These are phyloP conservation scores for Draba incana DNA, from an alignment of 345 rosid species.

Conservation along the genomic window DNA sequence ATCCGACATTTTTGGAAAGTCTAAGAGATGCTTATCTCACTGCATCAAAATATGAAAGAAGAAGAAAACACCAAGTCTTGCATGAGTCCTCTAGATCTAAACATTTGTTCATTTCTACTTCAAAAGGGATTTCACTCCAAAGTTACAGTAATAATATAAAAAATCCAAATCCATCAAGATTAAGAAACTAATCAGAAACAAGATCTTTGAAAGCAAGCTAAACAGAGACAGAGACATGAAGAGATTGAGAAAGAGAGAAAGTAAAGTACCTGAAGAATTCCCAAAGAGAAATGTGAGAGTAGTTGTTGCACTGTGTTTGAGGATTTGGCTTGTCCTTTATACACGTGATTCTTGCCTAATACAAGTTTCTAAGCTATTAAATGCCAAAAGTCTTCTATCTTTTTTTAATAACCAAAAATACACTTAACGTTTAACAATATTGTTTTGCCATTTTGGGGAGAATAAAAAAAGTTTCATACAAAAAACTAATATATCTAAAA, in stretches of 20 bases:
- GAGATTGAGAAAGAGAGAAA: slow-evolving; percentile 9
- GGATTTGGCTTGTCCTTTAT: slow-evolving; percentile 4
- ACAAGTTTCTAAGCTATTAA: background rate
- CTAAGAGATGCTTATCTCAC: slow-evolving; percentile 19
- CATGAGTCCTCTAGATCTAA: background rate
- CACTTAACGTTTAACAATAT: too few species aligned
- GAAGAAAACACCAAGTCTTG: background rate
- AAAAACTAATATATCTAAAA: background rate
- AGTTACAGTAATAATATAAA: background rate
- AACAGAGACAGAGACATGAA: slow-evolving; percentile 3
- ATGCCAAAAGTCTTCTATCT: background rate
- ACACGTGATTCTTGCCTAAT: slow-evolving; percentile 1
- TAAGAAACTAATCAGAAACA: background rate
- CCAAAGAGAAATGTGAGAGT: slow-evolving; percentile 5
- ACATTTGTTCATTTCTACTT: background rate
- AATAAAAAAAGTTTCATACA: background rate
- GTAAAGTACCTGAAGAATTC: slow-evolving; percentile 9
- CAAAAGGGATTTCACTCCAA: background rate
- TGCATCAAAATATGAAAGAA: slow-evolving; percentile 2
- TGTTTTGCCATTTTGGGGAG: slow-evolving; percentile 9
- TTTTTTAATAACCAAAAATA: background rate
- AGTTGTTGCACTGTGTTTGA: background rate
- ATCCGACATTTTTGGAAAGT: slow-evolving; percentile 58
- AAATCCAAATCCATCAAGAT: background rate
- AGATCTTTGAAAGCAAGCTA: slow-evolving; percentile 5